Evolutionary conservation across 306 rosid species (phyloP), one percentile per base, ranked within the genome.

Genomic region (Crotalaria pallida): DNA sequence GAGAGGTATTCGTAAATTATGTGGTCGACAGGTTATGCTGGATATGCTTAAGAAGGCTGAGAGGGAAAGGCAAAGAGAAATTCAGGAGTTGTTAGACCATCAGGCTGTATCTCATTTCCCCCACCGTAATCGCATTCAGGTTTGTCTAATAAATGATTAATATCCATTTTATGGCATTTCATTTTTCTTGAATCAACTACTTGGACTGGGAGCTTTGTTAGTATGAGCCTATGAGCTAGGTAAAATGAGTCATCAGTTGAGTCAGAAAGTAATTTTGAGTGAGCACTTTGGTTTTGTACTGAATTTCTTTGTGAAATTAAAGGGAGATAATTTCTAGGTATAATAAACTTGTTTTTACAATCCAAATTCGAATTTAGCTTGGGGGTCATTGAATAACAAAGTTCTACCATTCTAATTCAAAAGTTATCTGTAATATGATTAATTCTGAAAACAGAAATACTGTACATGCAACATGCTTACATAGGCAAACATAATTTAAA

Each of bases 51-150:
- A 82, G 88, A 91, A 77, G 86, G 91, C 96, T 75, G 97, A 95
- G 83, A 84, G 80, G 72, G 96, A 91, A 76, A 91, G 97, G 77
- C 90, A 84, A 51, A 71, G 79, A 58, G 99, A 95, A 82, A 89
- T 89, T 80, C 89, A 91, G 78, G 88, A 70, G 31, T 86, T 95
- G 87, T 72, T 67, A 55, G 89, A 77, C 78, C 89, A 76, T 40
- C 87, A 56, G 40, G 86, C 91, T n/a, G 99, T 95, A 58, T 87
- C 99, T 10, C 84, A 82, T 69, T 95, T 95, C 74, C 81, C 96
- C 53, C 97, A 95, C 79, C 97, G 96, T 52, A 95, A 95, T 71
- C 96, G 99, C 64, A 95, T 95, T 78, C 99, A 95, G 97, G 99
- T 94, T 82, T 47, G 83, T 67, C 65, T 58, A 13, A 10, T 55